Evolutionary conservation across 2,329 filamentous ascomycete genomes (phyloP).

Genomic region (Verticillium nonalfalfae): DNA sequence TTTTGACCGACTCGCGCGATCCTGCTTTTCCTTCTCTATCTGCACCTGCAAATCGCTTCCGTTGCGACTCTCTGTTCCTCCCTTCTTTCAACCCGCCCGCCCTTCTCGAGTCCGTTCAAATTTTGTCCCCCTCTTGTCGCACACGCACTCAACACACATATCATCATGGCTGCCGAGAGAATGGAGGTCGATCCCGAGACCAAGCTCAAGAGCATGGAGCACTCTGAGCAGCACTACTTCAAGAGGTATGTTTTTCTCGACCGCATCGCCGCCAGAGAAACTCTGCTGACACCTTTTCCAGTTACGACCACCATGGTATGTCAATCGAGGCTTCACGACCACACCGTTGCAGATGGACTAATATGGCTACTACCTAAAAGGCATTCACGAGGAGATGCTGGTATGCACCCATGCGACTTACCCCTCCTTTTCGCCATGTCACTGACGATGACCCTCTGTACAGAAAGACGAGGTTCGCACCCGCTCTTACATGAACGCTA

Average conservation of each 20-base stretch:
- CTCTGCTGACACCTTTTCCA: conserved; percentile 30
- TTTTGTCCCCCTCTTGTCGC: background rate
- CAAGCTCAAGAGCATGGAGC: conserved; percentile 68
- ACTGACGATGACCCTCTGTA: conserved; percentile 4
- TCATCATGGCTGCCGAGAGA: conserved; percentile 37
- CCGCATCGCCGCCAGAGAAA: background rate
- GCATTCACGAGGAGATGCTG: conserved; percentile 98
- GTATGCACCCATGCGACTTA: conserved; percentile 36
- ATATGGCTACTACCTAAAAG: conserved; percentile 30
- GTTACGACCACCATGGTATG: conserved; percentile 96
- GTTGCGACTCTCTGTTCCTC: background rate
- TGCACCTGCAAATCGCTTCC: background rate
- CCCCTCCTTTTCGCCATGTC: background rate
- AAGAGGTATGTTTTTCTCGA: conserved; percentile 63
- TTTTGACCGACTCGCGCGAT: background rate
- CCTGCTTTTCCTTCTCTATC: background rate
- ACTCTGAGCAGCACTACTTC: conserved; percentile 98
- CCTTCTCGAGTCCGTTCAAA: background rate
- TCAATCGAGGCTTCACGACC: background rate
- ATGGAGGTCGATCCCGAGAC: conserved; percentile 57
- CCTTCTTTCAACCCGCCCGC: background rate
- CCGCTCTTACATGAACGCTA: conserved; percentile 92
- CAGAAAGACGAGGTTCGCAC: conserved; percentile 99
- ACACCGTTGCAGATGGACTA: background rate
- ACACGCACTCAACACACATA: background rate